Conservation (phyloP, 1,284 basidiomycete genomes). For the Vanrija sp. region DNA sequence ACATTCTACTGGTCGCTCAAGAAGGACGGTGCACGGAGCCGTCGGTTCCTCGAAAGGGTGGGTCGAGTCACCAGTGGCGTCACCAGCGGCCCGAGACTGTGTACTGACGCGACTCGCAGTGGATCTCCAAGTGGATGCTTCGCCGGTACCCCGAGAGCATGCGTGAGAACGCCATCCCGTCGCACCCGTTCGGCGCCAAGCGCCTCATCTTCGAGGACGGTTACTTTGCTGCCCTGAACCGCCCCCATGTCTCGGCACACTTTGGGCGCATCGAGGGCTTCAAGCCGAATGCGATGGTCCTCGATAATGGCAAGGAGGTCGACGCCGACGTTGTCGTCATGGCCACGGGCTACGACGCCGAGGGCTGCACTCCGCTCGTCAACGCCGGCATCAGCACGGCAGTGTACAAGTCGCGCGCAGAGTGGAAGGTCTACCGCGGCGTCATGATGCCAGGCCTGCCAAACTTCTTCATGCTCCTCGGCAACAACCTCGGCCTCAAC, state of each 20-base stretch:
- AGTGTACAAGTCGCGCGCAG: constrained; percentile 1
- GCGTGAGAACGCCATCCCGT: not conserved
- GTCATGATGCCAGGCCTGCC: constrained; percentile 19
- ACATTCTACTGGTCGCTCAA: constrained; percentile 8
- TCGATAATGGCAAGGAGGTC: constrained; percentile 17
- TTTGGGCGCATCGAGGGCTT: constrained; percentile 6
- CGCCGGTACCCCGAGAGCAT: constrained; percentile 1
- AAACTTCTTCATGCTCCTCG: constrained; percentile 29
- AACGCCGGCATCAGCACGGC: not conserved
- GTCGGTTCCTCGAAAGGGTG: not conserved
- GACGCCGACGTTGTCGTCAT: constrained; percentile 23
- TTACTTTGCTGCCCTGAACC: constrained; percentile 25
- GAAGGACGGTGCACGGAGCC: constrained; percentile 4
- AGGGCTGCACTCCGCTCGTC: not conserved
- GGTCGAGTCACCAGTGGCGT: too few relatives aligned
- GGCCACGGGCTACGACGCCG: constrained; percentile 9
- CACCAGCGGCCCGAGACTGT: too few relatives aligned
- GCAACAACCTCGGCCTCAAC: constrained; percentile 26
- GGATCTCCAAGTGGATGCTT: not conserved
- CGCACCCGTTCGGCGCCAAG: constrained; percentile 23
- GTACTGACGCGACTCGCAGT: too few relatives aligned
- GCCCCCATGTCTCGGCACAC: constrained; percentile 22
- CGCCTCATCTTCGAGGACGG: constrained; percentile 27
- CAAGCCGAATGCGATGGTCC: constrained; percentile 5
- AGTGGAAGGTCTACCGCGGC: not conserved